Conservation (phyloP, 2,329 filamentous ascomycete genomes). For the Magnaporthiopsis poae region DNA sequence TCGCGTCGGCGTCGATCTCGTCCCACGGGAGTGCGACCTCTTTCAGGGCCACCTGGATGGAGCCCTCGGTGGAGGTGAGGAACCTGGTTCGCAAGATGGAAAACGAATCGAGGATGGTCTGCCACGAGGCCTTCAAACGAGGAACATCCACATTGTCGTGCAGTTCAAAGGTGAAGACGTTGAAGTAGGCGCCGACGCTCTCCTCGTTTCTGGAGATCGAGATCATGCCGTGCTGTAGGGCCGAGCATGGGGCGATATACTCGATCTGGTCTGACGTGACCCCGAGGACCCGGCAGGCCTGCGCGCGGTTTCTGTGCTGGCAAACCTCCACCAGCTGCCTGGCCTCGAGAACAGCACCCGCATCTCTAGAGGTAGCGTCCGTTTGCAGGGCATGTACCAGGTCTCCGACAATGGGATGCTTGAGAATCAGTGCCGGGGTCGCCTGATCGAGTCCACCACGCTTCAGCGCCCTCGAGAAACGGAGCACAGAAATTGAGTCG, state of each 20-base stretch:
- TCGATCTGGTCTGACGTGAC: constrained; percentile 50
- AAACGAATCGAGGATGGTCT: constrained; percentile 36
- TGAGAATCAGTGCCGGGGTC: constrained; percentile 58
- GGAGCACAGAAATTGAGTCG: constrained; percentile 76
- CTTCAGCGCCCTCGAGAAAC: constrained; percentile 56
- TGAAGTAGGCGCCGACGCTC: constrained; percentile 59
- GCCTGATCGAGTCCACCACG: constrained; percentile 49
- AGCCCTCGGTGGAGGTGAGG: constrained; percentile 62
- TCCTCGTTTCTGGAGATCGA: constrained; percentile 52
- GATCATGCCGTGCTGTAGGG: constrained; percentile 79
- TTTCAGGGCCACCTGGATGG: constrained; percentile 60
- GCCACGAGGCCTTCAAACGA: constrained; percentile 49
- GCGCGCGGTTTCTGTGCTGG: constrained; percentile 48
- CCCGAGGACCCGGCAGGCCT: constrained; percentile 42
- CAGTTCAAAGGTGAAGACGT: constrained; percentile 57
- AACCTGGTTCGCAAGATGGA: constrained; percentile 67
- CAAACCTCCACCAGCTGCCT: constrained; percentile 55
- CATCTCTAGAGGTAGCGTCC: constrained; percentile 9
- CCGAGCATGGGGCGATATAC: constrained; percentile 70
- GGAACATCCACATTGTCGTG: constrained; percentile 29
- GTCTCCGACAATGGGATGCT: constrained; percentile 41
- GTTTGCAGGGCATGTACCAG: constrained; percentile 30
- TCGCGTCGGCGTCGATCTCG: constrained; percentile 19
- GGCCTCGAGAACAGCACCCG: constrained; percentile 31
- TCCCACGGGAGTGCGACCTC: constrained; percentile 33